Base-by-base conservation (phyloP, 495 filamentous ascomycete genomes). In the Penicillium fimorum region DNA sequence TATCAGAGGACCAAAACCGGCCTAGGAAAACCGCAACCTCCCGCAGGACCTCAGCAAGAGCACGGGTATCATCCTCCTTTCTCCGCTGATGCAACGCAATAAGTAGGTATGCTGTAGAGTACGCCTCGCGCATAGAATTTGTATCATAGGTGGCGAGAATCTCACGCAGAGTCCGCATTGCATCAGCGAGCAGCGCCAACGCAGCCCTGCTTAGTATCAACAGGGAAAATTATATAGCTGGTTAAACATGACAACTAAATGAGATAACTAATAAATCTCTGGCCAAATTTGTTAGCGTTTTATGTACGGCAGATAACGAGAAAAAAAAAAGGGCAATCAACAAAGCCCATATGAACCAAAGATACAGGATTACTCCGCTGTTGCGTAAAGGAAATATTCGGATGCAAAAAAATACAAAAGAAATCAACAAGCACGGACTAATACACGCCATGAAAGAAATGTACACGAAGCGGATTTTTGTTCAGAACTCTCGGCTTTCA, bases 401-500 rank as follows among this genome's bases (percentile, higher is more conserved):
- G 41, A 43, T 43, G 5, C 20, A 12, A 24, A 22, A 22, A 11
- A 10, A 24, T 24, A 38, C 41, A 22, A 43, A 13, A 42, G 2
- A 2, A 6, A 27, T 12, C 1, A 25, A 46, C 1, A 47, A 47
- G 29, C 5, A 47, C 27, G n/a, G 5, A 9, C 27, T 18, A 47
- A 20, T 30, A 6, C 24, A 47, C 1, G 29, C 45, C 12, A 13
- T 6, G 4, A 1, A 18, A 18, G 27, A 40, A 50, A 5, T 20
- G 47, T 41, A 41, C 35, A 51, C 11, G 35, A 24, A 8, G 24
- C 4, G 25, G 32, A 5, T 1, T 29, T 13, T 40, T 32, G 5
- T 27, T 70, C 46, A 86, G 69, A 89, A 95, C 58, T 91, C 89
- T 53, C 86, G 77, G 59, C 86, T 92, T 73, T 93, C 91, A 0